A percentile compares a stretch with the other conserved stretches of the same genome.
These are phyloP conservation scores for Trichoderma simmonsii DNA, from an alignment of 2,329 filamentous ascomycete species.

Conservation along the genomic window DNA sequence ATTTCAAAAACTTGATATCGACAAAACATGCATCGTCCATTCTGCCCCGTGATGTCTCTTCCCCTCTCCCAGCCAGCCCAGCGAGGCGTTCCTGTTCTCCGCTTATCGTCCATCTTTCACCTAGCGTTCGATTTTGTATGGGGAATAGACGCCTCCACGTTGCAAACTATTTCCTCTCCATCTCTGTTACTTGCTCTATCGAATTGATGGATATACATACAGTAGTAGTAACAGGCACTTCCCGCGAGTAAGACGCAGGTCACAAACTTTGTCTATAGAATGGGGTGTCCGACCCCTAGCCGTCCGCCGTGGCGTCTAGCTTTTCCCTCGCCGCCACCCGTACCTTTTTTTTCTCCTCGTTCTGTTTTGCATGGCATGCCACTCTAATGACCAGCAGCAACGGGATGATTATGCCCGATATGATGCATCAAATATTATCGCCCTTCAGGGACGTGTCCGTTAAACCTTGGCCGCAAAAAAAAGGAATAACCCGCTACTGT, in stretches of 20 bases:
- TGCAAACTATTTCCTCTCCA: not conserved
- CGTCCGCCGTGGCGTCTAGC: constrained; percentile 1
- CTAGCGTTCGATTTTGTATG: not conserved
- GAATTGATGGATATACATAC: not conserved
- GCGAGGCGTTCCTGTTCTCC: not conserved
- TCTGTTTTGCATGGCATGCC: not conserved
- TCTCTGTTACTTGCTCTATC: not conserved
- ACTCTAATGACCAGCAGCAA: not conserved
- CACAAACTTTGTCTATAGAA: not conserved
- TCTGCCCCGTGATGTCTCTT: not conserved
- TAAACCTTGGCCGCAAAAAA: not conserved
- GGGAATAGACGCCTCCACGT: not conserved
- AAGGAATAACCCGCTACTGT: not conserved
- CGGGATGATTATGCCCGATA: not conserved
- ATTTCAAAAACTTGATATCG: not conserved
- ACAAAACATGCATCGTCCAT: not conserved
- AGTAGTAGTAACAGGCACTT: not conserved
- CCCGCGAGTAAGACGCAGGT: constrained; percentile 1
- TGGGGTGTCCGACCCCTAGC: not conserved
- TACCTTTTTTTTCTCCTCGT: not conserved
- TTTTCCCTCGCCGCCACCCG: not conserved
- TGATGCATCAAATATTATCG: not conserved
- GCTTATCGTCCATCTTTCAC: not conserved
- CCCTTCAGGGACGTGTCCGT: not conserved
- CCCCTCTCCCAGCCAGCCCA: not conserved